These are phyloP conservation scores for Solanum sejunctum DNA, from an alignment of 257 asterid genomes.

Conservation along the genomic window DNA sequence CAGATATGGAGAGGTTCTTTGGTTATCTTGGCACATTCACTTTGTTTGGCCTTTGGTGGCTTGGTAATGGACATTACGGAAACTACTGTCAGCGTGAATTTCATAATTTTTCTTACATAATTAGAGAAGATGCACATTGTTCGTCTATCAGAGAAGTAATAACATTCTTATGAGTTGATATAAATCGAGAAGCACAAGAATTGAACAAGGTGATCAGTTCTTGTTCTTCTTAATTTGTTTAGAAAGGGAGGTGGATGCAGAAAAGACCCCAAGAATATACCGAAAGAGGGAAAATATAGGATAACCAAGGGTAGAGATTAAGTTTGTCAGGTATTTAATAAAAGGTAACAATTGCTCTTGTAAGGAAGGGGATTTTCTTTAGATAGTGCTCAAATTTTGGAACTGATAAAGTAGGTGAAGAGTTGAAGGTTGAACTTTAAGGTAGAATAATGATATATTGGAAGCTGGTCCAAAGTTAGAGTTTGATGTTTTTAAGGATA, in stretches of 20 bases:
- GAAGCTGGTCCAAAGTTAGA: neutral
- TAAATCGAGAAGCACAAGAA: neutral
- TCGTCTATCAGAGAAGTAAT: neutral
- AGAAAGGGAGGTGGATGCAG: neutral
- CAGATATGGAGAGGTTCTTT: slow-evolving; percentile 53
- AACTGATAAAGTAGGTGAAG: neutral
- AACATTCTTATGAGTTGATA: neutral
- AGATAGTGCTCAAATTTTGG: neutral
- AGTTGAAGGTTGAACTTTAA: neutral
- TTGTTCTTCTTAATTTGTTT: neutral
- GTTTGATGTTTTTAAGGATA: neutral
- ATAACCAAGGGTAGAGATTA: neutral
- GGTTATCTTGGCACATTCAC: slow-evolving; percentile 68
- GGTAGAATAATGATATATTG: neutral
- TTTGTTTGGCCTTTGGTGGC: slow-evolving; percentile 74
- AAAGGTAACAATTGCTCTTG: neutral
- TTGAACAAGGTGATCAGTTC: neutral
- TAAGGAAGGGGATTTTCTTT: neutral
- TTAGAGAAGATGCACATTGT: neutral
- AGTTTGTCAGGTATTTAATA: neutral
- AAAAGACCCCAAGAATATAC: neutral
- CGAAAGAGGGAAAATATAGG: neutral
- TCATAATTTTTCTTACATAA: neutral
- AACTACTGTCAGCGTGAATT: neutral
- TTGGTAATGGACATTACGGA: slow-evolving; percentile 34